Evolutionary conservation across 352 stramenopile genomes (phyloP).

Genomic region (Phytophthora meadii): DNA sequence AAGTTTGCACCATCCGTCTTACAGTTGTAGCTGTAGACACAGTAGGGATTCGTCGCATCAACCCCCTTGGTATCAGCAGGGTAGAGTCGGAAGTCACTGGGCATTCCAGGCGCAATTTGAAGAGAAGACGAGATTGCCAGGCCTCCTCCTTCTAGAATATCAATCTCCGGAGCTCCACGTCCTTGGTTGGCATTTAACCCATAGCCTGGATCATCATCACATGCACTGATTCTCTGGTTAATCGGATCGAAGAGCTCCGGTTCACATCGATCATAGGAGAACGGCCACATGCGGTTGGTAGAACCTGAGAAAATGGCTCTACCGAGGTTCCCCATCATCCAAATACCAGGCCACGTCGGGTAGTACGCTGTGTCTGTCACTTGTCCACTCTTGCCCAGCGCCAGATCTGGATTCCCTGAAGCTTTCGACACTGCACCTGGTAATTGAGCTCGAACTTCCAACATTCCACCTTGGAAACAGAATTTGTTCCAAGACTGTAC

Average conservation of each 20-base stretch:
- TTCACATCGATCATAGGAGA: conserved; percentile 94
- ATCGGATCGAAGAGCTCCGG: conserved; percentile 50
- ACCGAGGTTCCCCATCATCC: conserved; percentile 97
- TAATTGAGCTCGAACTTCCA: conserved; percentile 92
- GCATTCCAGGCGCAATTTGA: conserved; percentile 87
- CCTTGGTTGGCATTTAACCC: conserved; percentile 88
- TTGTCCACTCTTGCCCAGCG: conserved; percentile 54
- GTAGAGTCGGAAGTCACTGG: conserved; percentile 66
- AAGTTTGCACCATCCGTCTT: conserved; percentile 56
- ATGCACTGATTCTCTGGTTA: conserved; percentile 89
- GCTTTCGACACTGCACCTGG: conserved; percentile 73
- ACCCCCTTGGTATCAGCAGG: conserved; percentile 33
- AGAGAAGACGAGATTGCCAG: conserved; percentile 89
- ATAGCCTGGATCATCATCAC: conserved; percentile 91
- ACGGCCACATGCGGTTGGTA: conserved; percentile 97
- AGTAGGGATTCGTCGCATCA: conserved; percentile 38
- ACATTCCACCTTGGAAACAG: conserved; percentile 93
- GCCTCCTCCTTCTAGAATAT: conserved; percentile 93
- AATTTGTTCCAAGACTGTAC: conserved; percentile 95
- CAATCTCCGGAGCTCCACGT: conserved; percentile 93
- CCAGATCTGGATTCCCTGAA: conserved; percentile 55
- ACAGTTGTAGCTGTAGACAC: conserved; percentile 59
- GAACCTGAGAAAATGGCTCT: conserved; percentile 94
- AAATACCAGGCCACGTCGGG: conserved; percentile 95
- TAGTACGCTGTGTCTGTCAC: conserved; percentile 73